Base-by-base conservation (phyloP, 352 stramenopile genomes). In the Phytophthora pistaciae region DNA sequence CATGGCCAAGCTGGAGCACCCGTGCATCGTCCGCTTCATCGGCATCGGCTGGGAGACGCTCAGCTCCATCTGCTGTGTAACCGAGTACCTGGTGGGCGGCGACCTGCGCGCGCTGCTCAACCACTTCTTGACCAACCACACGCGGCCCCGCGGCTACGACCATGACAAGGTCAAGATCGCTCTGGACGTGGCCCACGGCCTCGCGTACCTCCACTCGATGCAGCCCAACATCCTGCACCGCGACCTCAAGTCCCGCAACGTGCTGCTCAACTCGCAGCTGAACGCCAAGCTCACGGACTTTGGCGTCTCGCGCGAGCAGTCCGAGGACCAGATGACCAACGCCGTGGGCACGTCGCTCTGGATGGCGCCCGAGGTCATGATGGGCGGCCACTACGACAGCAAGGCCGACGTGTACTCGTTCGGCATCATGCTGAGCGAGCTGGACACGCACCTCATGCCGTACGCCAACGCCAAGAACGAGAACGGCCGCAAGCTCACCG, bases 201-300 rank as follows among this genome's bases (percentile, higher is more conserved):
- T 90, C 2, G 72, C 76, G 60, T 90, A 90, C 54, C 56, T 90
- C 6, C 82, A 90, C 63, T 87, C 82, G 14, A 69, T 87, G 40
- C 49, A 82, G 50, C 77, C 80, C 2, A 66, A 66, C 13, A 75
- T 83, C 29, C 52, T 87, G 10, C 88, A 95, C 66, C 80, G 88
- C 20, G 87, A 94, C 65, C 77, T 95, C 61, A 95, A 95, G 74
- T 93, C 85, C 31, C 86, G 87, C 46, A 95, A 95, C 66, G 83
- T 95, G 29, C 68, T 95, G 48, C 72, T 95, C 1, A 80, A 52
- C 23, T 78, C 65, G 5, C 60, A 86, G 9, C 27, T 85, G 44
- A 68, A 85, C 52, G 79, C 82, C 0, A 90, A 90, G 46, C 72
- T 91, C 27, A 90, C 82, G 29, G 84, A 89, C 70, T 90, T 91